Evolutionary conservation across 2,329 filamentous ascomycete species (phyloP).

Genomic region (Alternaria arborescens): DNA sequence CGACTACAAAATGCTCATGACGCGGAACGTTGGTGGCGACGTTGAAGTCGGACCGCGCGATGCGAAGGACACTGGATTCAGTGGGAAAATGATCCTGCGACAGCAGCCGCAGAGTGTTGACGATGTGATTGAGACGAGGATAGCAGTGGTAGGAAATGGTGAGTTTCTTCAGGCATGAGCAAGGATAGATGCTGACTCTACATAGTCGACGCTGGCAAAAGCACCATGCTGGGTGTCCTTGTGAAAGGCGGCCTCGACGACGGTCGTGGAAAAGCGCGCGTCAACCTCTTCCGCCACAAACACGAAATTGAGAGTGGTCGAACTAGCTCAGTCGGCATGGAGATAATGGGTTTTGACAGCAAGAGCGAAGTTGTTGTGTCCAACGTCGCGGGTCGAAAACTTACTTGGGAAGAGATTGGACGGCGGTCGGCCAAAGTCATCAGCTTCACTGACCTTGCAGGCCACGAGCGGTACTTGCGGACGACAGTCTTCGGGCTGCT

Average conservation of each 20-base stretch:
- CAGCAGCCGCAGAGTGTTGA: slow-evolving; percentile 77
- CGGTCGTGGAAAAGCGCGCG: slow-evolving; percentile 88
- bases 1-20: slow-evolving; percentile 83
- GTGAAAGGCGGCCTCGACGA: slow-evolving; percentile 97
- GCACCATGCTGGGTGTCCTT: slow-evolving; percentile 91
- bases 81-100: slow-evolving; percentile 87
- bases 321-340: slow-evolving; percentile 97
- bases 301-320: slow-evolving; percentile 96
- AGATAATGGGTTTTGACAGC: slow-evolving; percentile 94
- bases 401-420: slow-evolving; percentile 98
- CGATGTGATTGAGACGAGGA: slow-evolving; percentile 91
- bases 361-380: slow-evolving; percentile 83
- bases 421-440: slow-evolving; percentile 95
- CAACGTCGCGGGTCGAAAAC: slow-evolving; percentile 80
- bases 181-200: slow-evolving; percentile 14
- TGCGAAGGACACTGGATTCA: slow-evolving; percentile 75
- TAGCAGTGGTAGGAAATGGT: slow-evolving; percentile 96
- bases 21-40: slow-evolving; percentile 84
- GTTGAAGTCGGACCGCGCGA: slow-evolving; percentile 72
- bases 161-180: slow-evolving; percentile 31
- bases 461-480: slow-evolving; percentile 92
- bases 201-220: slow-evolving; percentile 91
- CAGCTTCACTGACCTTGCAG: slow-evolving; percentile 92
- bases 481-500: slow-evolving; percentile 96
- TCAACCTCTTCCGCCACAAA: slow-evolving; percentile 97